Evolutionary conservation across 768 basidiomycete genomes (phyloP), one percentile per base, ranked within the genome.

Genomic region (Mycena sanguinolenta): DNA sequence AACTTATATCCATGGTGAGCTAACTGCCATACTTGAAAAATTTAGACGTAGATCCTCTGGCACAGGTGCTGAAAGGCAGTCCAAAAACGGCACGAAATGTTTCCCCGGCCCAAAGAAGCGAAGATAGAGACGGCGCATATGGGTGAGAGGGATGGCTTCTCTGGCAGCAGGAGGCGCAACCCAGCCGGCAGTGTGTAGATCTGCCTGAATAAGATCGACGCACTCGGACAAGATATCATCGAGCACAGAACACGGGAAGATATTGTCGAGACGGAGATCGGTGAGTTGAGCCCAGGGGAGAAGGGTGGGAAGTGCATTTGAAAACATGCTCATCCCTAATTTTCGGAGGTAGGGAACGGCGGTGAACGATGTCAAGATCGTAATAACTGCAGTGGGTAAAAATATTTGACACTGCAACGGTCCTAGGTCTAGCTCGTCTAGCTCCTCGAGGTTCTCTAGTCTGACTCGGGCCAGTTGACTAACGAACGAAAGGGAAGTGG

Each of bases 271-370:
- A 14, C 0, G 14, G 5, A 57, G 19, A 12, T 57, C 34, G 21
- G 55, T 57, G 34, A 57, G 55, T n/a, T 57, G 34, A 4, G 34
- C 55, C 55, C 55, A 57, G 23, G 55, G 55, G 34, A 57, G 9
- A 21, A n/a, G 55, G 13, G 23, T 34, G 32, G 32, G 32, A 19
- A 4, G 6, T 34, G 54, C 19, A 34, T 34, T 10, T 21, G n/a
- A n/a, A 23, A 14, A 2, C 19, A 57, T 2, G 9, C 25, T 0
- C 2, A 52, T 52, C 8, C 23, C 12, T 13, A 57, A 57, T 13
- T 36, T 57, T 3, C 34, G 55, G 36, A 57, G 55, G 19, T 32
- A 34, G 10, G 55, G 55, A 13, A 21, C 54, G 23, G 16, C 32
- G 21, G n/a, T 36, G 55, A 14, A 27, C 13, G 23, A 52, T 12